Conservation (phyloP, 306 rosid species). For the Glycine latifolia region DNA sequence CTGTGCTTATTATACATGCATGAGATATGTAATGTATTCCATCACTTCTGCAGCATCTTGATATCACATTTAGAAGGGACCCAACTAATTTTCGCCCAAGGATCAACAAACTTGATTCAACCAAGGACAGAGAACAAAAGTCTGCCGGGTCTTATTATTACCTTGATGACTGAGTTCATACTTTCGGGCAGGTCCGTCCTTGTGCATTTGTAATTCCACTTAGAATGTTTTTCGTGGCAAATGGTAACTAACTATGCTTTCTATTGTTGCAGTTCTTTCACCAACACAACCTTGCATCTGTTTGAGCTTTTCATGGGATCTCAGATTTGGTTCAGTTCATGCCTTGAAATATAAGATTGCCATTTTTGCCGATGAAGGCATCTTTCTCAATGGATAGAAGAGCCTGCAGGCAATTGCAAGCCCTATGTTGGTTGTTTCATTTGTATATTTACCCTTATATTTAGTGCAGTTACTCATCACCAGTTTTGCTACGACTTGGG, state of each 20-base stretch:
- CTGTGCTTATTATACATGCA: background rate
- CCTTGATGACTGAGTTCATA: slow-evolving; percentile 74
- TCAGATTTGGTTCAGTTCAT: slow-evolving; percentile 24
- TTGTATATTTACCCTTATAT: slow-evolving; percentile 43
- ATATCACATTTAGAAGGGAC: slow-evolving; percentile 94
- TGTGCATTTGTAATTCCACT: slow-evolving; percentile 14
- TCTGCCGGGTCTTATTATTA: slow-evolving; percentile 93
- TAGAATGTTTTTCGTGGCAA: background rate
- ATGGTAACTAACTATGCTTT: slow-evolving; percentile 19
- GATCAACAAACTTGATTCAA: slow-evolving; percentile 86
- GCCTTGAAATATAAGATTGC: slow-evolving; percentile 40
- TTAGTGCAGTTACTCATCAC: slow-evolving; percentile 52
- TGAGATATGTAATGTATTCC: slow-evolving; percentile 20
- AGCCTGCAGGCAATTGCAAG: slow-evolving; percentile 38
- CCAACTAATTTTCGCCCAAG: slow-evolving; percentile 95
- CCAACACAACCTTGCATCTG: slow-evolving; percentile 29
- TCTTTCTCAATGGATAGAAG: slow-evolving; percentile 44
- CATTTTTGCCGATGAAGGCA: slow-evolving; percentile 37
- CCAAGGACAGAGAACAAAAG: slow-evolving; percentile 95
- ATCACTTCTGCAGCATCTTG: slow-evolving; percentile 75
- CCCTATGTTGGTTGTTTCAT: slow-evolving; percentile 49
- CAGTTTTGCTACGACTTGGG: slow-evolving; percentile 61
- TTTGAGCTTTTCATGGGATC: slow-evolving; percentile 47
- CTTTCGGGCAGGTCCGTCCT: slow-evolving; percentile 43
- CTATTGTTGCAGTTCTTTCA: slow-evolving; percentile 47